phyloP scores from a whole-genome alignment of 768 basidiomycete species.

The Infundibulicybe gibba region DNA sequence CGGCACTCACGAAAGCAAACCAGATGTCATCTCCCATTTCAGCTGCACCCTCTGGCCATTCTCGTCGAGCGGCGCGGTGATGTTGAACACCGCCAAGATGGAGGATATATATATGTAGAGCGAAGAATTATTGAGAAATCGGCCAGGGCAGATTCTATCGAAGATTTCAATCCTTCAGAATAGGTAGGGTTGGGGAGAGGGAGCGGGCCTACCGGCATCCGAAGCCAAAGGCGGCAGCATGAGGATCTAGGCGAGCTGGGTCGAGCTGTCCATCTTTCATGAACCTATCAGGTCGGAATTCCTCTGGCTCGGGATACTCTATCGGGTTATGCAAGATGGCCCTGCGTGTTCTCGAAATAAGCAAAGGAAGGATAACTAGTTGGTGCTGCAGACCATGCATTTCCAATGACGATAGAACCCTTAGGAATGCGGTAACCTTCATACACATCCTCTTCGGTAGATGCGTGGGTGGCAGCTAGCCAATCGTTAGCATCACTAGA shows the following conservation, averaged over 20 bases:
- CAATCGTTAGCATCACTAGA: no score
- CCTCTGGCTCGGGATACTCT: constrained; percentile 8
- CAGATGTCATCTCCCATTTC: constrained; percentile 13
- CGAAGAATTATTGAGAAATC: constrained; percentile 14
- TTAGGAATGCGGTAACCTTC: constrained; percentile 10
- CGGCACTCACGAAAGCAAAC: not conserved
- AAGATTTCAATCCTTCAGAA: not conserved
- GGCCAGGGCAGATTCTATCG: constrained; percentile 19
- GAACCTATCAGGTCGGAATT: constrained; percentile 8
- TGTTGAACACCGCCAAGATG: constrained; percentile 17
- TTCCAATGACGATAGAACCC: constrained; percentile 8
- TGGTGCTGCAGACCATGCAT: constrained; percentile 5
- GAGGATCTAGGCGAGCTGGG: constrained; percentile 3
- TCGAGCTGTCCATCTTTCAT: constrained; percentile 1
- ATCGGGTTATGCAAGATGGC: not conserved
- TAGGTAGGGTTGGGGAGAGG: not conserved
- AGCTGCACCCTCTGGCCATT: constrained; percentile 10
- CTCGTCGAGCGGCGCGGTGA: constrained; percentile 14
- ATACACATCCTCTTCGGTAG: constrained; percentile 8
- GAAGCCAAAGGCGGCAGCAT: constrained; percentile 6
- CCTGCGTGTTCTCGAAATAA: not conserved
- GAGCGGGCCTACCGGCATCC: constrained; percentile 3
- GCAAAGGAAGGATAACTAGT: not conserved
- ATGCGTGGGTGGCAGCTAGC: constrained; percentile 1
- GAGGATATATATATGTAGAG: constrained; percentile 19